Conservation (phyloP, 495 filamentous ascomycete genomes). For the Xylaria castorea region DNA sequence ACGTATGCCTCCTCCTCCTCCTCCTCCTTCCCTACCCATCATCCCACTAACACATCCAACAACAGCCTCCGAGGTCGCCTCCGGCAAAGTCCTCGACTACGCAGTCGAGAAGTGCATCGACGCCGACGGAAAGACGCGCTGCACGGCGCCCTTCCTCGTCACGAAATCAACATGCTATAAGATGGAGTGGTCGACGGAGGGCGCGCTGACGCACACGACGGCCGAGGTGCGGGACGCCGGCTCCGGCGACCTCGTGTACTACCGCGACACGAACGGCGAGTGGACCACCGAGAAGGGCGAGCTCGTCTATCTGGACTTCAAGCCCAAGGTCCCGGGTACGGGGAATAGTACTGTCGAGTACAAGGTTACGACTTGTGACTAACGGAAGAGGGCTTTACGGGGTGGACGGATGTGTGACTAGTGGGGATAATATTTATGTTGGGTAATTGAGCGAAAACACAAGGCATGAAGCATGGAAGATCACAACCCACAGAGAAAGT, state of each 20-base stretch:
- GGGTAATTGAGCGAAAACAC: neutral
- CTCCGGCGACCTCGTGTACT: conserved; percentile 46
- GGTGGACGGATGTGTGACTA: neutral
- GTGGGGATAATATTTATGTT: neutral
- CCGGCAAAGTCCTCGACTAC: conserved; percentile 45
- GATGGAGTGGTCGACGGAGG: conserved; percentile 47
- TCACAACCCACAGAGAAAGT: neutral
- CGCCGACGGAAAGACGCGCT: conserved; percentile 41
- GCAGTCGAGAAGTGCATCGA: conserved; percentile 46
- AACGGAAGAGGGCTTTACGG: neutral
- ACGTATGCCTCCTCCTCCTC: conserved; percentile 30
- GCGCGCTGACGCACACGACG: conserved; percentile 47
- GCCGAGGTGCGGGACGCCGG: conserved; percentile 48
- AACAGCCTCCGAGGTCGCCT: conserved; percentile 34
- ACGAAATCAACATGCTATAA: conserved; percentile 44
- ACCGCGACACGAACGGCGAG: conserved; percentile 49
- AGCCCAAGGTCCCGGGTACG: conserved; percentile 47
- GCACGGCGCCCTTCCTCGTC: conserved; percentile 46
- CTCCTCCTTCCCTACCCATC: neutral
- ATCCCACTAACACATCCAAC: neutral
- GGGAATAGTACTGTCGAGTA: conserved; percentile 50
- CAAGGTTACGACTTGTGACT: conserved; percentile 46
- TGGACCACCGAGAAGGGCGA: conserved; percentile 48
- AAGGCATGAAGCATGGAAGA: neutral
- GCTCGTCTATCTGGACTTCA: conserved; percentile 52